Percentiles rank a stretch among this genome's conserved stretches.
These are phyloP conservation scores for Ogataea corticis DNA, from an alignment of 805 yeast genomes.

Conservation along the genomic window DNA sequence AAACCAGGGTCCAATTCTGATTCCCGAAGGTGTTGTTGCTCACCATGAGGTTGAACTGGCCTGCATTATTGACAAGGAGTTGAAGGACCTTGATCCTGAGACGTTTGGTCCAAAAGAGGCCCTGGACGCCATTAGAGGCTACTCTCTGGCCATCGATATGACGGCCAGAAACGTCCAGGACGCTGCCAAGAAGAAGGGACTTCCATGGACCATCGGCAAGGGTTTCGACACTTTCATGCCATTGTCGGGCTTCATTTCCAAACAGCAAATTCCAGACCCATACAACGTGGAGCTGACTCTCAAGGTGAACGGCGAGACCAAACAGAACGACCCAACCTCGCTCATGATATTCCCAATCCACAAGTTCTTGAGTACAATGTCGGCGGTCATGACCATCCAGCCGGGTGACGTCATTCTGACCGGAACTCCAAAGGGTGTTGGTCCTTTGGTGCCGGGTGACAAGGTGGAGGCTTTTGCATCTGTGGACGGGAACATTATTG, in stretches of 20 bases:
- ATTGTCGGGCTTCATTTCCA: slow-evolving; percentile 70
- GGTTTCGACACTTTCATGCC: slow-evolving; percentile 98
- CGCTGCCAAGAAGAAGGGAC: slow-evolving; percentile 88
- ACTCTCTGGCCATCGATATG: slow-evolving; percentile 87
- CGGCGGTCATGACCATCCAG: slow-evolving; percentile 86
- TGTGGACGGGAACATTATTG: slow-evolving; percentile 56
- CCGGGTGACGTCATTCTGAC: slow-evolving; percentile 90
- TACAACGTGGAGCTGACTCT: slow-evolving; percentile 64
- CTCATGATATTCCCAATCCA: slow-evolving; percentile 90
- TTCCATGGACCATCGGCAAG: slow-evolving; percentile 96
- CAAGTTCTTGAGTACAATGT: slow-evolving; percentile 74
- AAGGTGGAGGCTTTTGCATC: slow-evolving; percentile 60
- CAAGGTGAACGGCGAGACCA: slow-evolving; percentile 65
- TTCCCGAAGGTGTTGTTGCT: slow-evolving; percentile 77
- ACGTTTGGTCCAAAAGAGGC: slow-evolving; percentile 66
- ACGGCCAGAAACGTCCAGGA: slow-evolving; percentile 96
- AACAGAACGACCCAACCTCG: slow-evolving; percentile 73
- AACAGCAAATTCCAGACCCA: slow-evolving; percentile 66
- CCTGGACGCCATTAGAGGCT: slow-evolving; percentile 77
- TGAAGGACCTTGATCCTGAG: slow-evolving; percentile 59
- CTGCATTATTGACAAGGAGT: slow-evolving; percentile 60
- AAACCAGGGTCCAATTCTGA: slow-evolving; percentile 70
- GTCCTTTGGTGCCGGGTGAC: slow-evolving; percentile 79
- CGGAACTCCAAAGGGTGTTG: slow-evolving; percentile 99
- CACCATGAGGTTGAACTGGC: slow-evolving; percentile 97